Evolutionary conservation across 257 asterid genomes (phyloP).

Genomic region (Ehretia macrophylla): DNA sequence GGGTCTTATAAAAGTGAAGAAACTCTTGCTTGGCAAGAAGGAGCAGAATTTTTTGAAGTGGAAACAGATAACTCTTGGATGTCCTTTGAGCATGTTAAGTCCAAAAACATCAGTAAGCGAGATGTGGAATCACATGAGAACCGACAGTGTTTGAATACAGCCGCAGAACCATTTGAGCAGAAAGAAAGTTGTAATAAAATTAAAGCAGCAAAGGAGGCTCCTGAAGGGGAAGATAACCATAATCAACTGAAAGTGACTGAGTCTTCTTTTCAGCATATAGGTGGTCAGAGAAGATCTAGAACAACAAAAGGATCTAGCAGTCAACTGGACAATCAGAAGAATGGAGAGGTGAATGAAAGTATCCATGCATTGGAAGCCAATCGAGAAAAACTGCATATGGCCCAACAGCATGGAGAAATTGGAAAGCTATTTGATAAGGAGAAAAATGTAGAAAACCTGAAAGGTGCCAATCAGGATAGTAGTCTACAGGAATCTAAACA

Average conservation of each 20-base stretch:
- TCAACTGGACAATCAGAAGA: constrained; percentile 30
- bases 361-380: constrained; percentile 11
- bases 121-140: constrained; percentile 22
- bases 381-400: constrained; percentile 21
- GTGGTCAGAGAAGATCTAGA: constrained; percentile 22
- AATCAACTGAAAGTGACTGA: constrained; percentile 21
- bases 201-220: constrained; percentile 28
- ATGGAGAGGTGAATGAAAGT: constrained; percentile 19
- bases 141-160: constrained; percentile 13
- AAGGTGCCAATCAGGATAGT: constrained; percentile 24
- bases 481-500: constrained; percentile 24
- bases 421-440: constrained; percentile 21
- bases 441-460: constrained; percentile 23
- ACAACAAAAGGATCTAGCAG: constrained; percentile 14
- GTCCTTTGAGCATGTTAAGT: constrained; percentile 24
- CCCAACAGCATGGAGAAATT: constrained; percentile 29
- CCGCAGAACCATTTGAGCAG: constrained; percentile 24
- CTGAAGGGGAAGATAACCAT: constrained; percentile 26
- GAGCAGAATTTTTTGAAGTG: constrained; percentile 60
- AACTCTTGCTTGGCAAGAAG: constrained; percentile 65
- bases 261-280: constrained; percentile 18
- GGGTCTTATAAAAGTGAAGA: constrained; percentile 21
- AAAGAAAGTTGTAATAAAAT: constrained; percentile 22
- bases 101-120: constrained; percentile 21
- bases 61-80: constrained; percentile 35